Evolutionary conservation across 345 rosid species (phyloP), one percentile per base, ranked within the genome.

Genomic region (Eucalyptus camaldulensis): DNA sequence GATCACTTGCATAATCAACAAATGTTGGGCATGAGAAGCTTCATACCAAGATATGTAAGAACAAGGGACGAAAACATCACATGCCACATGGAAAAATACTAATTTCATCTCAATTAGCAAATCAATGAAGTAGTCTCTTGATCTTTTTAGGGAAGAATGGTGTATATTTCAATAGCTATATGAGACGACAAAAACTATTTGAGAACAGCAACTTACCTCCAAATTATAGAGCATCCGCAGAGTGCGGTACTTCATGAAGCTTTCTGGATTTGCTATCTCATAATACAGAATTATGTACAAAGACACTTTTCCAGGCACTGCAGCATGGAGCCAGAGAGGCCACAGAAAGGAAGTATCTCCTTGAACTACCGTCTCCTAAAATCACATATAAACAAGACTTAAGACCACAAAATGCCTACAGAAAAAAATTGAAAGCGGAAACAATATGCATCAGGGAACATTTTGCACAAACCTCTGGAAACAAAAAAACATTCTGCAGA

Each of bases 311-410:
- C 99, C 99, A 89, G 99, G 97, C 88, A 91, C 91, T 90, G 99
- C 96, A 93, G 99, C 99, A 86, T 95, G 99, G 92, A 97, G 90
- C 99, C 99, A 97, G 58, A 98, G 94, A 89, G 99, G 97, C 99
- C 99, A 97, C 85, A 91, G 89, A 65, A 98, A 93, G 83, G 98
- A 93, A 89, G 88, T 91, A 65, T 91, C 96, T 54, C 95, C 93
- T 90, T 92, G 92, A 88, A 95, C 88, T 87, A 94, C 89, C 86
- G 91, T 88, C 90, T 95, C 96, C 99, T 98, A 92, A 90, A 90
- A 88, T 89, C 33, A 88, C 86, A 89, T n/a, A 87, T 50, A 88
- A 87, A 85, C 53, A 88, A 92, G 87, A 87, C 65, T 56, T 88
- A 86, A 91, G 60, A 90, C 80, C 33, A 65, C 54, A 88, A 88